Conservation (phyloP, 495 filamentous ascomycete genomes). For the Apodospora peruviana region DNA sequence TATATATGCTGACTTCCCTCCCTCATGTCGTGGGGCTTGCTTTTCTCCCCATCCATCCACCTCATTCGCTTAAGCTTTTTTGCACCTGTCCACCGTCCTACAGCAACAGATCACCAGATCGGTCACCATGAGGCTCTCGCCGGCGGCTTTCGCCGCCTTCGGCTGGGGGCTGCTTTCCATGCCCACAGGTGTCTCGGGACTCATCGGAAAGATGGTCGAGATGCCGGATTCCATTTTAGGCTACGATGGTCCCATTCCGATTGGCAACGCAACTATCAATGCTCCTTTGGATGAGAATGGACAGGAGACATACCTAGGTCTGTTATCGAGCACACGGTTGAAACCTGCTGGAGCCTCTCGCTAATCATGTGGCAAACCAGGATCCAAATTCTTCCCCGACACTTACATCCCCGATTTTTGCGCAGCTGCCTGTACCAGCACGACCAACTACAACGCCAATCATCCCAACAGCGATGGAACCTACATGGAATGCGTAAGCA, state of each 20-base stretch:
- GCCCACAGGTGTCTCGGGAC: neutral
- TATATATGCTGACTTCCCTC: too few species aligned
- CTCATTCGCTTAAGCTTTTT: too few species aligned
- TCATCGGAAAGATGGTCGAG: neutral
- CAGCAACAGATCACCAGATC: too few species aligned
- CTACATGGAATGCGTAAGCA: constrained; percentile 5
- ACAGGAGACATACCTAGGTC: constrained; percentile 12
- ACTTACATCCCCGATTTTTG: constrained; percentile 11
- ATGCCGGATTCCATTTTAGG: constrained; percentile 6
- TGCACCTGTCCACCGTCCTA: too few species aligned
- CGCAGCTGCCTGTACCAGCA: constrained; percentile 11
- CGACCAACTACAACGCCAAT: constrained; percentile 12
- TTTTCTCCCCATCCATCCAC: too few species aligned
- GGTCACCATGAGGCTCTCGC: neutral
- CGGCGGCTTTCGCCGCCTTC: neutral
- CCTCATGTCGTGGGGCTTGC: too few species aligned
- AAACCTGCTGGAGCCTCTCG: too few species aligned
- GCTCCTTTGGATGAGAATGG: constrained; percentile 12
- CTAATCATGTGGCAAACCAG: neutral
- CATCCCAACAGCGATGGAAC: constrained; percentile 8
- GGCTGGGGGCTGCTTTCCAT: neutral
- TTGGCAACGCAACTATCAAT: constrained; percentile 13
- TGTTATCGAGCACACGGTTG: neutral
- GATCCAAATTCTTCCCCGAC: constrained; percentile 13
- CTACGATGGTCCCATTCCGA: constrained; percentile 9